A percentile compares a stretch with the other conserved stretches of the same genome.
Conservation (phyloP, 2,329 filamentous ascomycete species). For the Blumeria hordei region DNA sequence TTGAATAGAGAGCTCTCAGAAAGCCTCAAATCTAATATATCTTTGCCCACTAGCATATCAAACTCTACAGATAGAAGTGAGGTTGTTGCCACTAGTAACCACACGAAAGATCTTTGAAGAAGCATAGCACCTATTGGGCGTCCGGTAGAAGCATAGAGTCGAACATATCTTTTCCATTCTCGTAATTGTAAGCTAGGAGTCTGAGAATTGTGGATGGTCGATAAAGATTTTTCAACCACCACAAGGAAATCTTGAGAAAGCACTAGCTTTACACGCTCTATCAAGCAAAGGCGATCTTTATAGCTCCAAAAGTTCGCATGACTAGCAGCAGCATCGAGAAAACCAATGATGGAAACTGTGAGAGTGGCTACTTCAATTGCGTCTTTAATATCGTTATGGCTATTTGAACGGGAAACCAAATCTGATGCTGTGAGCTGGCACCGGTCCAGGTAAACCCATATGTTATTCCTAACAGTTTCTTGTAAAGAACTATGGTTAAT, state of each 20-base stretch:
- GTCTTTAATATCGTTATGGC: constrained; percentile 28
- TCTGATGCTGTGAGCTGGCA: constrained; percentile 38
- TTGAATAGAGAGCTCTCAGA: constrained; percentile 16
- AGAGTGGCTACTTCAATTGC: constrained; percentile 49
- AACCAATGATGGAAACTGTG: constrained; percentile 68
- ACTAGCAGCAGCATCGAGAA: constrained; percentile 58
- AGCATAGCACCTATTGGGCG: constrained; percentile 79
- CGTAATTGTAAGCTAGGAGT: constrained; percentile 38
- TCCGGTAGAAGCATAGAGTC: constrained; percentile 56
- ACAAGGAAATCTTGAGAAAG: constrained; percentile 70
- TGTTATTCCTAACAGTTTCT: constrained; percentile 35
- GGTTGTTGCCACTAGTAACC: constrained; percentile 55
- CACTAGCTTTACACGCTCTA: constrained; percentile 46
- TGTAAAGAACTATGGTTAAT: constrained; percentile 46
- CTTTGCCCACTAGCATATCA: constrained; percentile 30
- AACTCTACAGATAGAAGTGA: constrained; percentile 45
- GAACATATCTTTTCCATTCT: constrained; percentile 73
- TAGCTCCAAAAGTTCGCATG: constrained; percentile 63
- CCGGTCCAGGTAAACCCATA: constrained; percentile 48
- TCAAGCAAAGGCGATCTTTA: constrained; percentile 45
- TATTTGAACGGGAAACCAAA: constrained; percentile 27
- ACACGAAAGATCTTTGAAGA: constrained; percentile 70
- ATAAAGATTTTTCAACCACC: constrained; percentile 70
- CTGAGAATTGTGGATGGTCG: constrained; percentile 63
- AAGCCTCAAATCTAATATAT: constrained; percentile 54